Evolutionary conservation across 176 grass and related monocot species (phyloP), one percentile per base, ranked within the genome.

Genomic region (Melocanna baccifera): DNA sequence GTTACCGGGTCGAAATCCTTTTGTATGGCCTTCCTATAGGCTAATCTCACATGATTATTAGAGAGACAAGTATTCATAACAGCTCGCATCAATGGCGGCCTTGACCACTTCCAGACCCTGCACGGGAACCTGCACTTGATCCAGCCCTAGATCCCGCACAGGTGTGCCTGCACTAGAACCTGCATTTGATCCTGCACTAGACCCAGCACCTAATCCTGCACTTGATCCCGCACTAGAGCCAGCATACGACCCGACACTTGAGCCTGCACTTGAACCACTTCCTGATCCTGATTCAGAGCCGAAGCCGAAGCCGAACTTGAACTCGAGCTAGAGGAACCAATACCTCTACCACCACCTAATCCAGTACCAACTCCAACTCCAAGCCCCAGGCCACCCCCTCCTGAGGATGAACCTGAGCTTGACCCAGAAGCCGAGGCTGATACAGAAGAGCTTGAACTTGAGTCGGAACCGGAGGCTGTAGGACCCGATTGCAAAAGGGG

Each of bases 341-440:
- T 28, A 12, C 45, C 62, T 10, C n/a, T n/a, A n/a, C 79, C 65
- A 19, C 16, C 36, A 4, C 79, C 66, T 82, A 82, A 59, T 59
- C 79, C 69, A 25, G 73, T 1, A 25, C 81, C 53, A 47, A 83
- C 68, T 73, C 81, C 81, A 64, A 40, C 1, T 16, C 28, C 48
- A 28, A 69, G 80, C 2, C 73, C 48, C 48, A 78, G 40, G 9
- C 23, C 65, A 2, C 41, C 61, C 3, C 69, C 67, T 62, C 69
- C 28, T 3, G 55, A 67, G 9, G 36, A 9, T 22, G 63, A 72
- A 18, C 56, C 61, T 19, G 29, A 89, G 3, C 71, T 59, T 2
- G 67, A 81, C 1, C 79, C 81, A 7, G 75, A 84, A 74, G 56
- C 80, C 3, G 66, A 89, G 22, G 29, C 84, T 4, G 79, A 89